These are phyloP conservation scores for Microdochium bolleyi DNA, from an alignment of 2,329 filamentous ascomycete genomes.

Conservation along the genomic window DNA sequence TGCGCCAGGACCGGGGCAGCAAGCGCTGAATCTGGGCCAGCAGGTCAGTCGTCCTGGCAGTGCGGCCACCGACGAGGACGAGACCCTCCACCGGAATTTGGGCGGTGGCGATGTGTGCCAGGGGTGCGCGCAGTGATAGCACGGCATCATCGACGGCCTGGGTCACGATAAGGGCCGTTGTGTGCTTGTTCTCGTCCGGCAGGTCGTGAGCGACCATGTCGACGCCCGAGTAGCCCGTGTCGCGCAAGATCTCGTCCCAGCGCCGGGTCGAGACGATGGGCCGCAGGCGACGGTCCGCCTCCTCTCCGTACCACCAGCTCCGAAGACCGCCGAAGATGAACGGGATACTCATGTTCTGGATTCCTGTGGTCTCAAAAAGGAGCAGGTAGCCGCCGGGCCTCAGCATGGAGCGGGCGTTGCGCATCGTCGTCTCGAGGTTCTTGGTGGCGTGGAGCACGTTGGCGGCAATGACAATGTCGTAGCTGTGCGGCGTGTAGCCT, in stretches of 20 bases:
- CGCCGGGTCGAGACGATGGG: conserved; percentile 1
- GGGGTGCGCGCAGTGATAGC: conserved; percentile 4
- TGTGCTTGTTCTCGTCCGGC: neutral
- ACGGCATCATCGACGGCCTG: conserved; percentile 8
- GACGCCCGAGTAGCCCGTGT: conserved; percentile 6
- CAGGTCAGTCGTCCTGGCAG: neutral
- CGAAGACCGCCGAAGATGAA: conserved; percentile 8
- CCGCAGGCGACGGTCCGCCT: neutral
- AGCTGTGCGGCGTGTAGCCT: neutral
- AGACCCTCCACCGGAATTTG: conserved; percentile 3
- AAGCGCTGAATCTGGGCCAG: no score
- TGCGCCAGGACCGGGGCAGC: no score
- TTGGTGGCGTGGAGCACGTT: conserved; percentile 14
- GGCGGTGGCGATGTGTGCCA: neutral
- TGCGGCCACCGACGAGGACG: conserved; percentile 2
- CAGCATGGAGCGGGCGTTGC: conserved; percentile 11
- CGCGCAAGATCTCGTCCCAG: conserved; percentile 3
- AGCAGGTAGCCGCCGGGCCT: conserved; percentile 11
- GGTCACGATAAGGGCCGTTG: conserved; percentile 2
- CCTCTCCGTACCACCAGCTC: conserved; percentile 8
- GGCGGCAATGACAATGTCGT: conserved; percentile 15
- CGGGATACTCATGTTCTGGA: neutral
- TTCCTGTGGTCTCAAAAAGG: conserved; percentile 11
- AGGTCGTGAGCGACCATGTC: conserved; percentile 4
- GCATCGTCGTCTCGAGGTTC: conserved; percentile 8